Percentiles rank a stretch among this genome's conserved stretches.
Conservation (phyloP, 495 filamentous ascomycete genomes). For the Terfezia claveryi region DNA sequence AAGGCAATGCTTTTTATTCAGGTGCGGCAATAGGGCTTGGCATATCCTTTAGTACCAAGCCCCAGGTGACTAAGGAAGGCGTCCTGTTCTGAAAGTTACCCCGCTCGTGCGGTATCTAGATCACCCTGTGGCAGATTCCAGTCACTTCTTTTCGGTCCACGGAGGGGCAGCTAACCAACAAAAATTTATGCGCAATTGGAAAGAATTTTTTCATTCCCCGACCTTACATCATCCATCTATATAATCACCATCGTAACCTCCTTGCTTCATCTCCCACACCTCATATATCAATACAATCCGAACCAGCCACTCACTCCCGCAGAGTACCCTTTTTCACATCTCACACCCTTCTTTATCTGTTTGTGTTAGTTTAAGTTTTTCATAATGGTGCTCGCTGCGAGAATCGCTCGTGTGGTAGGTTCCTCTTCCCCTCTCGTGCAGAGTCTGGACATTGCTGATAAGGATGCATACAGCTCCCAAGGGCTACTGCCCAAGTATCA, state of each 20-base stretch:
- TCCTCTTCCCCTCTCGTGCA: slow-evolving; percentile 16
- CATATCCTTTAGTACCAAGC: too few species aligned
- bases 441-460: slow-evolving; percentile 11
- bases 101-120: neutral
- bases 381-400: slow-evolving; percentile 39
- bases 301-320: slow-evolving; percentile 26
- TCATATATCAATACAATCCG: slow-evolving; percentile 1
- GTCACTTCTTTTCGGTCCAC: neutral
- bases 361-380: slow-evolving; percentile 4
- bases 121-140: neutral
- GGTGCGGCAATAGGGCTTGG: too few species aligned
- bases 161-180: neutral
- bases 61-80: too few species aligned
- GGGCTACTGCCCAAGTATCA: slow-evolving; percentile 33
- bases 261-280: slow-evolving; percentile 5
- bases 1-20: too few species aligned
- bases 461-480: slow-evolving; percentile 34
- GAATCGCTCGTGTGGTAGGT: slow-evolving; percentile 52
- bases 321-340: slow-evolving; percentile 32
- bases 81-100: too few species aligned
- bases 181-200: too few species aligned
- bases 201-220: slow-evolving; percentile 22
- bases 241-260: slow-evolving; percentile 23
- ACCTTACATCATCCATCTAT: slow-evolving; percentile 20
- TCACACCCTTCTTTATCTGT: slow-evolving; percentile 13